A percentile compares a stretch with the other conserved stretches of the same genome.
phyloP scores from a whole-genome alignment of 1,284 basidiomycete genomes.

The Mycena sp. region DNA sequence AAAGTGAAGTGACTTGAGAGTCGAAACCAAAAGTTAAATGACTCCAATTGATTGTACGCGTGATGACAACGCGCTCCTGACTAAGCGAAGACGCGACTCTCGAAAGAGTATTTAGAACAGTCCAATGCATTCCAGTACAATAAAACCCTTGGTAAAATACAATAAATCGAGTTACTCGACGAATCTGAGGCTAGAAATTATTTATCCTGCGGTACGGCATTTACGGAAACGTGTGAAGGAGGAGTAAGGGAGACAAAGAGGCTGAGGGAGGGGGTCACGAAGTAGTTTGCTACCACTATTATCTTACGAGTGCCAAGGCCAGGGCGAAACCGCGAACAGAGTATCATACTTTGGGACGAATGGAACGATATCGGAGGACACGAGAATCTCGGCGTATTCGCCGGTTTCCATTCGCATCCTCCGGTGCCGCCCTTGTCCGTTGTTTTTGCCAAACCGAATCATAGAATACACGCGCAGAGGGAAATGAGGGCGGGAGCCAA shows the following conservation, averaged over 20 bases:
- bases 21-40: background rate
- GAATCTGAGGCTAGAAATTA: conserved; percentile 23
- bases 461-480: conserved; percentile 22
- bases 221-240: conserved; percentile 25
- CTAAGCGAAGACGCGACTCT: conserved; percentile 17
- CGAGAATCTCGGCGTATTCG: conserved; percentile 1
- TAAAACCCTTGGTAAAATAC: conserved; percentile 9
- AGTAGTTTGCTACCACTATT: conserved; percentile 36
- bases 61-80: conserved; percentile 26
- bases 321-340: conserved; percentile 33
- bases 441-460: conserved; percentile 20
- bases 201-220: conserved; percentile 33
- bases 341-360: conserved; percentile 35
- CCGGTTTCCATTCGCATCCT: conserved; percentile 24
- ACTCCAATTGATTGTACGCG: background rate
- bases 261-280: conserved; percentile 26
- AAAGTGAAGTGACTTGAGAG: conserved; percentile 5
- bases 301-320: conserved; percentile 33
- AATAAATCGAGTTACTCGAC: conserved; percentile 18
- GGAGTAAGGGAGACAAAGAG: conserved; percentile 28
- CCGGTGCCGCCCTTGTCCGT: conserved; percentile 22
- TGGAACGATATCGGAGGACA: conserved; percentile 26
- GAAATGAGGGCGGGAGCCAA: conserved; percentile 2
- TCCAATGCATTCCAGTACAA: conserved; percentile 5
- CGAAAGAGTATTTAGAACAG: background rate